A percentile compares a stretch with the other conserved stretches of the same genome.
phyloP scores from a whole-genome alignment of 495 filamentous ascomycete genomes.

The Xylaria telfairii region DNA sequence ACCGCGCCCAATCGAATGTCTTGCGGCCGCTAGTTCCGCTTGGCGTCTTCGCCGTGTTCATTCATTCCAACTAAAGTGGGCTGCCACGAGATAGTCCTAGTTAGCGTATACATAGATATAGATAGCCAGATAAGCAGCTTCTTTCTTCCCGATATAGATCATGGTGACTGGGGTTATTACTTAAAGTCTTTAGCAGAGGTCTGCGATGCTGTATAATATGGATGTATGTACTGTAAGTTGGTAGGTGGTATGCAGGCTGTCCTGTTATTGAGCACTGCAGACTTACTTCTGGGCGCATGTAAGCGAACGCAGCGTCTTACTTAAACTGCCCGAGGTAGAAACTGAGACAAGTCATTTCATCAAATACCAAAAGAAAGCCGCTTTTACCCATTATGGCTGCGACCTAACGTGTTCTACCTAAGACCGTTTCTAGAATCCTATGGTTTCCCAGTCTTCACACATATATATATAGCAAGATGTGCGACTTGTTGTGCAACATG shows the following conservation, averaged over 20 bases:
- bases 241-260: too few species aligned
- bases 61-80: constrained; percentile 4
- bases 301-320: background rate
- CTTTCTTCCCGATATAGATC: constrained; percentile 15
- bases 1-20: background rate
- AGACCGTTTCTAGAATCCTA: background rate
- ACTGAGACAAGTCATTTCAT: background rate
- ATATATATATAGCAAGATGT: background rate
- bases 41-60: constrained; percentile 1
- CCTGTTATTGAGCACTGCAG: background rate
- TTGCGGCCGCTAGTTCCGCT: constrained; percentile 6
- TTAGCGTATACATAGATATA: background rate
- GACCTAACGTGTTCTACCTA: background rate
- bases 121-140: constrained; percentile 9
- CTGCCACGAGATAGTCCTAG: constrained; percentile 11
- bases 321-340: background rate
- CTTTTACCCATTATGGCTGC: background rate
- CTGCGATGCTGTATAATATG: background rate
- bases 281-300: background rate
- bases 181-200: background rate
- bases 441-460: background rate
- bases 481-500: background rate
- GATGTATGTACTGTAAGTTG: too few species aligned
- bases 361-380: background rate
- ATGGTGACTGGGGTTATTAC: background rate